These are phyloP conservation scores for Fusarium verrucosum DNA, from an alignment of 2,329 filamentous ascomycete genomes.

Conservation along the genomic window DNA sequence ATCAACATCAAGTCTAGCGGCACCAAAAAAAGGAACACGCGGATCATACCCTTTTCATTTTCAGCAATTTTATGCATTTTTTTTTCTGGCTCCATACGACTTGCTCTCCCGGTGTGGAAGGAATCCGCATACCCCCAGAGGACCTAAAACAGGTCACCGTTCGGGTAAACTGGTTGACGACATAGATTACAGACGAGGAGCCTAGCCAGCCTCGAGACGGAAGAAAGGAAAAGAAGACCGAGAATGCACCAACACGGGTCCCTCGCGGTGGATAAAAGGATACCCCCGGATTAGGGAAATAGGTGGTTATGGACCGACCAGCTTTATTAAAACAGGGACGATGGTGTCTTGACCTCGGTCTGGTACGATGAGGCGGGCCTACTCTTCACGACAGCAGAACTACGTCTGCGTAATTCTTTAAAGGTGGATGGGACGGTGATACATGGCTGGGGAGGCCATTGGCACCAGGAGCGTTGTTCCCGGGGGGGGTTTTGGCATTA, in stretches of 20 bases:
- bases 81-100: constrained; percentile 36
- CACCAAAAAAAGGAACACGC: constrained; percentile 53
- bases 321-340: constrained; percentile 35
- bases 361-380: constrained; percentile 45
- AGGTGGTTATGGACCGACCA: constrained; percentile 24
- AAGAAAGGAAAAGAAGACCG: constrained; percentile 44
- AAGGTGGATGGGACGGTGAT: constrained; percentile 32
- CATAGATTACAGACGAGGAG: constrained; percentile 42
- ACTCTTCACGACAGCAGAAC: constrained; percentile 42
- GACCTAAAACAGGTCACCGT: constrained; percentile 35
- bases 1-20: constrained; percentile 52
- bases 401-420: constrained; percentile 47
- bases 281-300: constrained; percentile 38
- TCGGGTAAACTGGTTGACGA: constrained; percentile 41
- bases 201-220: constrained; percentile 44
- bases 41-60: constrained; percentile 51
- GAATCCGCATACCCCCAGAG: constrained; percentile 26
- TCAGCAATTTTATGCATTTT: constrained; percentile 41
- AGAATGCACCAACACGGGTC: constrained; percentile 48
- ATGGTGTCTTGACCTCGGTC: constrained; percentile 43
- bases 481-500: constrained; percentile 37
- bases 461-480: constrained; percentile 29
- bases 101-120: constrained; percentile 35
- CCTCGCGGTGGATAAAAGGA: constrained; percentile 42
- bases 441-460: constrained; percentile 15